Evolutionary conservation across 1,284 basidiomycete genomes (phyloP).

Genomic region (Boletus sp.): DNA sequence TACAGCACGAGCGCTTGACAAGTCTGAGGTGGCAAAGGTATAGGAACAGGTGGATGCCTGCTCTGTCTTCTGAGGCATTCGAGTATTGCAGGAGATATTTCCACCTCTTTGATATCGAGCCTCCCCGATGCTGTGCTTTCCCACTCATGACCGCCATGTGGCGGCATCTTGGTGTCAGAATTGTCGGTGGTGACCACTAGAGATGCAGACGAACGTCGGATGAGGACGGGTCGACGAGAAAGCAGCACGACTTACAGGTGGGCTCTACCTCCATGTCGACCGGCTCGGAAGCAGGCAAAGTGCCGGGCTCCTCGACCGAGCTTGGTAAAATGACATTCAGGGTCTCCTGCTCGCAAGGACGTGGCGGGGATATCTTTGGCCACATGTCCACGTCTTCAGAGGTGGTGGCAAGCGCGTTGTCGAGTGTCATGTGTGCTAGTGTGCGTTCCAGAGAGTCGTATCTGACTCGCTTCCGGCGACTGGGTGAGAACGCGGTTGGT

Average conservation of each 20-base stretch:
- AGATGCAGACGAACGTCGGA: background rate
- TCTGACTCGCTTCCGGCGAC: slow-evolving; percentile 46
- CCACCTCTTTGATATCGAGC: slow-evolving; percentile 24
- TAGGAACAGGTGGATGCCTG: slow-evolving; percentile 13
- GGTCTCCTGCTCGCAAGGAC: slow-evolving; percentile 11
- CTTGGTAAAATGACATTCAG: slow-evolving; percentile 33
- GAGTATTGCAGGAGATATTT: slow-evolving; percentile 44
- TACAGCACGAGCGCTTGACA: slow-evolving; percentile 59
- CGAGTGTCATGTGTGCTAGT: slow-evolving; percentile 51
- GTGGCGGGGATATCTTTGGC: slow-evolving; percentile 2
- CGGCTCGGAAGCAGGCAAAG: slow-evolving; percentile 38
- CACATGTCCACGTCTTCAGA: slow-evolving; percentile 18
- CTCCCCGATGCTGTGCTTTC: slow-evolving; percentile 45
- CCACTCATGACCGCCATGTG: background rate
- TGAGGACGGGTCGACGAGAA: background rate
- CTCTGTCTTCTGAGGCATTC: slow-evolving; percentile 39
- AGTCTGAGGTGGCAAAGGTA: slow-evolving; percentile 21
- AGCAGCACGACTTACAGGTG: slow-evolving; percentile 16
- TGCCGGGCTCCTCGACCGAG: slow-evolving; percentile 45
- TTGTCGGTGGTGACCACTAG: slow-evolving; percentile 3
- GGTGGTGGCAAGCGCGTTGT: slow-evolving; percentile 4
- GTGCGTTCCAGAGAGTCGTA: slow-evolving; percentile 53
- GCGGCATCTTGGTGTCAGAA: background rate
- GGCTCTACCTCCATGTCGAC: slow-evolving; percentile 66
- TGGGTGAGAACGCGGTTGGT: slow-evolving; percentile 9